Evolutionary conservation across 1,284 basidiomycete genomes (phyloP).

Genomic region (Ganoderma sinense): DNA sequence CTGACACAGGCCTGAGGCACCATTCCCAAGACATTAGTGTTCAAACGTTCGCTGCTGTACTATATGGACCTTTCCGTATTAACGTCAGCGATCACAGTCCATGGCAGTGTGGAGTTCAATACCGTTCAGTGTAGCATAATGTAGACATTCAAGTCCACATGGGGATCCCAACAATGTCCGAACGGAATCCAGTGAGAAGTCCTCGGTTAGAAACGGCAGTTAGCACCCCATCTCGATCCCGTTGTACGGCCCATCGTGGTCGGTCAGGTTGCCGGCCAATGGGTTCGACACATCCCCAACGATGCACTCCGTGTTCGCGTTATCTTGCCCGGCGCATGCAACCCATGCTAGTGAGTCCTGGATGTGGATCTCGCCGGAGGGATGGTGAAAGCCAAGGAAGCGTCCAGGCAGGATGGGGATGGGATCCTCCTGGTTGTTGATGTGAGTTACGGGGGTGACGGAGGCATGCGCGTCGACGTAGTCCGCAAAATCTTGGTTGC

Average conservation of each 20-base stretch:
- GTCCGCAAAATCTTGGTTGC: constrained; percentile 63
- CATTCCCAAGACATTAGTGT: too few relatives aligned
- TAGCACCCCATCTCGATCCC: constrained; percentile 60
- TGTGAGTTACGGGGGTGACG: constrained; percentile 45
- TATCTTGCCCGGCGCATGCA: constrained; percentile 62
- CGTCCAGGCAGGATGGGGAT: constrained; percentile 48
- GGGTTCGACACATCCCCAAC: constrained; percentile 63
- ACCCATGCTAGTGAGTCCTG: constrained; percentile 54
- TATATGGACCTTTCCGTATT: too few relatives aligned
- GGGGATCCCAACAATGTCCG: not conserved
- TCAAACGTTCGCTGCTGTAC: too few relatives aligned
- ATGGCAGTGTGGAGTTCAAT: not conserved
- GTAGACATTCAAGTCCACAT: not conserved
- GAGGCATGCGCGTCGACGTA: constrained; percentile 56
- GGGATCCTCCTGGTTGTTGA: constrained; percentile 42
- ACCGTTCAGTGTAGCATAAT: not conserved
- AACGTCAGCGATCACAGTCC: not conserved
- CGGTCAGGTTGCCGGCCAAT: constrained; percentile 46
- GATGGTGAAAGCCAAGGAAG: constrained; percentile 62
- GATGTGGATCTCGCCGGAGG: constrained; percentile 68
- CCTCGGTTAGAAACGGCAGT: not conserved
- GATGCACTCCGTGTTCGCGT: constrained; percentile 56
- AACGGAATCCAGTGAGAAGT: not conserved
- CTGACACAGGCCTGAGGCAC: too few relatives aligned
- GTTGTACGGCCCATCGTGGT: constrained; percentile 70